Evolutionary conservation across 495 filamentous ascomycete genomes (phyloP).

Genomic region (Letharia lupina): DNA sequence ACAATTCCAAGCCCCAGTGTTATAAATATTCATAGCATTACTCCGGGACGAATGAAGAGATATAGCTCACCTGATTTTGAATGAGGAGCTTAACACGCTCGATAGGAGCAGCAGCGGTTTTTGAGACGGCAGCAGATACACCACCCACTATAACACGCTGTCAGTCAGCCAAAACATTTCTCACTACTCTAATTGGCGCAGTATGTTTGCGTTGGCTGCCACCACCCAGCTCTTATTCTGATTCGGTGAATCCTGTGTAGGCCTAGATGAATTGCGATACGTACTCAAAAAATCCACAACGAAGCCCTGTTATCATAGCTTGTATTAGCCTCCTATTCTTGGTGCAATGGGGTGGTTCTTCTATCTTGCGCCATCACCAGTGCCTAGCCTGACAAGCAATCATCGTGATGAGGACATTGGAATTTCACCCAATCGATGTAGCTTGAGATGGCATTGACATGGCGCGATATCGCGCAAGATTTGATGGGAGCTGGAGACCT

Average conservation of each 20-base stretch:
- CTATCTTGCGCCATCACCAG: not conserved
- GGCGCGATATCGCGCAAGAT: slow-evolving; percentile 19
- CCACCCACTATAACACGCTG: slow-evolving; percentile 69
- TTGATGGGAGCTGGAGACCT: slow-evolving; percentile 32
- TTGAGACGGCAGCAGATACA: slow-evolving; percentile 99
- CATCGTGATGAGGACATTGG: not conserved
- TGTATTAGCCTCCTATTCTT: slow-evolving; percentile 30
- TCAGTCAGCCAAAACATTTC: slow-evolving; percentile 28
- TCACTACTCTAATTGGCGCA: not conserved
- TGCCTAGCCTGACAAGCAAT: not conserved
- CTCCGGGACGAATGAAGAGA: not conserved
- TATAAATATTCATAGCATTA: no score
- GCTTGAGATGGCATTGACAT: slow-evolving; percentile 1
- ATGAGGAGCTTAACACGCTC: slow-evolving; percentile 99
- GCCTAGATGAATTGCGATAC: slow-evolving; percentile 34
- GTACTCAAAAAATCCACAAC: slow-evolving; percentile 97
- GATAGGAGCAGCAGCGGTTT: slow-evolving; percentile 99
- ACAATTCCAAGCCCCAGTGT: not conserved
- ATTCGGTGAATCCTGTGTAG: not conserved
- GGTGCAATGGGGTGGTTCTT: not conserved
- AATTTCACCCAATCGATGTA: not conserved
- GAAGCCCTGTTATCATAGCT: slow-evolving; percentile 42
- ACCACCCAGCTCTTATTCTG: not conserved
- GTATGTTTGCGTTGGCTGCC: not conserved
- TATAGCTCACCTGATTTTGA: slow-evolving; percentile 88